phyloP scores from a whole-genome alignment of 2,329 filamentous ascomycete species.

The Aspergillus brunneoviolaceus region DNA sequence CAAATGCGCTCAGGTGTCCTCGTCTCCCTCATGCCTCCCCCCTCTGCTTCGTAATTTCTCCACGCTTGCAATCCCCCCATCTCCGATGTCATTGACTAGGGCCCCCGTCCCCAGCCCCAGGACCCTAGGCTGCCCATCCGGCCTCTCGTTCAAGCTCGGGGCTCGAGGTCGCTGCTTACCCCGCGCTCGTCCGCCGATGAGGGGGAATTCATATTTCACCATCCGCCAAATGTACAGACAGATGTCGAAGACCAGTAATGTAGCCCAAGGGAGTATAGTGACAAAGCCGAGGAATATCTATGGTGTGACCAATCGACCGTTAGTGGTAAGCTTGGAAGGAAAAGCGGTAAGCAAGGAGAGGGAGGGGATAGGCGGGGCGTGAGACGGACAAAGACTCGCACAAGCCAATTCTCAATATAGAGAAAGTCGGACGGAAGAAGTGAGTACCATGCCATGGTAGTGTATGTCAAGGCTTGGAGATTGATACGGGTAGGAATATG shows the following conservation, averaged over 20 bases:
- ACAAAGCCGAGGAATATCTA: conserved; percentile 62
- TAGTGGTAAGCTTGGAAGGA: not conserved
- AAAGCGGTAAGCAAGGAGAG: not conserved
- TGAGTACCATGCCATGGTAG: conserved; percentile 64
- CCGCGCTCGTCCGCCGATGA: conserved; percentile 60
- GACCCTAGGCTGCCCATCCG: conserved; percentile 45
- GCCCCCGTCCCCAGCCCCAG: conserved; percentile 27
- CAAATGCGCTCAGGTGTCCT: not conserved
- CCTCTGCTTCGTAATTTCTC: conserved; percentile 4
- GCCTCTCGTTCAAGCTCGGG: conserved; percentile 60
- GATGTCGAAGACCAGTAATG: conserved; percentile 63
- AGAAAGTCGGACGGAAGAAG: conserved; percentile 61
- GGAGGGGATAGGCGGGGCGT: not conserved
- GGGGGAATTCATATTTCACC: conserved; percentile 58
- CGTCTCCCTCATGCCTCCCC: conserved; percentile 12
- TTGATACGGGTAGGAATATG: not conserved
- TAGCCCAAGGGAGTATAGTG: conserved; percentile 62
- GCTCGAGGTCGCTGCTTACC: conserved; percentile 61
- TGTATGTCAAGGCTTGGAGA: not conserved
- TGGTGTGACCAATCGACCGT: not conserved
- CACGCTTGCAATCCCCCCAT: conserved; percentile 3
- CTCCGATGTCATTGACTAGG: not conserved
- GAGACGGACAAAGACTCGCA: conserved; percentile 59
- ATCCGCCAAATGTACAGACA: conserved; percentile 61
- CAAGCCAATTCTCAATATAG: conserved; percentile 62